Base-by-base conservation (phyloP, 2,329 filamentous ascomycete species). In the Fusarium multiceps region DNA sequence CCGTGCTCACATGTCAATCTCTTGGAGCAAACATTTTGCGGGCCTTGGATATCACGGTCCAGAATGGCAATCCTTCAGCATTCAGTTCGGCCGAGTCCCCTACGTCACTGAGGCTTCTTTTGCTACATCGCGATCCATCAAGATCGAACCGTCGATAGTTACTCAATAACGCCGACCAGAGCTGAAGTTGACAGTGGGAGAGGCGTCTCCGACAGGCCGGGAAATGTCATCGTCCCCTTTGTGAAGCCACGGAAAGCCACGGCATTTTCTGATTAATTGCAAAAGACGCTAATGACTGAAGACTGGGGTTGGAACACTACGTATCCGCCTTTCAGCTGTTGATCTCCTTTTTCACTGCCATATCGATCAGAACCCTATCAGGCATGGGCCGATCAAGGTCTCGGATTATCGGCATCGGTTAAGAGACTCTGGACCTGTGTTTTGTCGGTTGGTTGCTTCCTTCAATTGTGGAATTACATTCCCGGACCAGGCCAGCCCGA, bases 11-110 rank as follows among this genome's bases (percentile, higher is more conserved):
- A 37, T 23, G 27, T 49, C 61, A 63, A 37, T 34, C 18, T 64
- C 16, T 37, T n/a, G n/a, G 46, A 48, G 14, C 7, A 65, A 65
- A 65, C 34, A 65, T 59, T 53, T 47, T 65, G 34, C 25, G 42
- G 54, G 41, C 14, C 41, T 28, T 11, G 8, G 23, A n/a, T 12
- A 42, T 32, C 16, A 37, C 43, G 5, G 11, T 23, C n/a, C 4
- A 4, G 16, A 27, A 37, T 16, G 6, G n/a, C 0, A 20, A 18
- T 37, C 25, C 9, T 30, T 27, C 27, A 25, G 20, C 23, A 11
- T 5, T 41, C 45, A 47, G 23, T 30, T 48, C 42, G 54, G 41
- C 42, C 23, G 42, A 47, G 20, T 46, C 30, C 4, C 32, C 11
- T 34, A 34, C 37, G 47, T 43, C n/a, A 66, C 25, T 10, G 54